Evolutionary conservation across 2,329 filamentous ascomycete species (phyloP).

Genomic region (Diaporthe batatas): DNA sequence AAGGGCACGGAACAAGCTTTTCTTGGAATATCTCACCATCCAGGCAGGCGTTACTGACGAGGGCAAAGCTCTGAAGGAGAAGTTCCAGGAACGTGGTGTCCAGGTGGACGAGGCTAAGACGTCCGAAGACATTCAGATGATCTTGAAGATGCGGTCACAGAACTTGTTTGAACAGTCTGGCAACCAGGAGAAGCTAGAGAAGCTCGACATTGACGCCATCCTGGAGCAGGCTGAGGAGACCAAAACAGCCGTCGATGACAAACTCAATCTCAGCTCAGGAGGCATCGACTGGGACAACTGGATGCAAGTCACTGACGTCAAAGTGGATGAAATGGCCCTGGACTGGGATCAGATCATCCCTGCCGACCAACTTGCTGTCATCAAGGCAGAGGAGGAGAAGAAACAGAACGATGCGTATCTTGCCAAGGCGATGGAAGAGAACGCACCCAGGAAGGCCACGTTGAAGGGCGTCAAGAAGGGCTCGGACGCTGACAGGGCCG

Average conservation of each 20-base stretch:
- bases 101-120: constrained; percentile 86
- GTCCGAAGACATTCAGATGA: constrained; percentile 94
- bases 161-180: constrained; percentile 99
- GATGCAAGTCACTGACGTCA: constrained; percentile 97
- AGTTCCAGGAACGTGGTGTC: constrained; percentile 82
- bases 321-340: constrained; percentile 82
- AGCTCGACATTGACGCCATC: constrained; percentile 97
- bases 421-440: constrained; percentile 85
- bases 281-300: constrained; percentile 91
- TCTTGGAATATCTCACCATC: constrained; percentile 97
- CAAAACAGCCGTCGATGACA: constrained; percentile 94
- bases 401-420: constrained; percentile 87
- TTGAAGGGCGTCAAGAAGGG: constrained; percentile 67
- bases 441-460: constrained; percentile 81
- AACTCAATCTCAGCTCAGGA: constrained; percentile 91
- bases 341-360: constrained; percentile 99
- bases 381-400: constrained; percentile 90
- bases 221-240: constrained; percentile 97
- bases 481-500: constrained; percentile 71
- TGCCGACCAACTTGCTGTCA: constrained; percentile 87
- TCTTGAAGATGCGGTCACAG: constrained; percentile 97
- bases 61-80: constrained; percentile 80
- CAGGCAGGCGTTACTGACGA: constrained; percentile 97
- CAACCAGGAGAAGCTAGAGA: constrained; percentile 96
- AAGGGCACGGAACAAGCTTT: constrained; percentile 94